Evolutionary conservation across 306 rosid species (phyloP).

Genomic region (Mimosa pudica): DNA sequence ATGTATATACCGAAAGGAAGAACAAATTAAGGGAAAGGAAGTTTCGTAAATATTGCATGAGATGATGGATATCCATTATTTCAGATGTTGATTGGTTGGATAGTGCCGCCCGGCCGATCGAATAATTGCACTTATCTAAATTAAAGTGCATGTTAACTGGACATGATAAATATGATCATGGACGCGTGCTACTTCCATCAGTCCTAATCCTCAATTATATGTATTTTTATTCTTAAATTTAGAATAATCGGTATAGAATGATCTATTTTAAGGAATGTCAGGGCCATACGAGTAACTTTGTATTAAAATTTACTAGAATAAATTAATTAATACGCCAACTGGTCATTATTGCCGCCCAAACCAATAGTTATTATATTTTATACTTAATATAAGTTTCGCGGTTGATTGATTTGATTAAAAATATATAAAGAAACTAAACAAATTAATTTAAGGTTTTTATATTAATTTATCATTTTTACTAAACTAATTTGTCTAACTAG

Average conservation of each 20-base stretch:
- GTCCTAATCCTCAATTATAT: background rate
- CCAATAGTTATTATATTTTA: background rate
- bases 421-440: too few relatives aligned
- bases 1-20: background rate
- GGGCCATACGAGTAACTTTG: background rate
- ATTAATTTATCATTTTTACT: too few relatives aligned
- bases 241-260: background rate
- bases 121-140: background rate
- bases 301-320: background rate
- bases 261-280: background rate
- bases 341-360: background rate
- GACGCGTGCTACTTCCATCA: background rate
- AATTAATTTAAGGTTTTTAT: too few relatives aligned
- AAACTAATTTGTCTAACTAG: too few relatives aligned
- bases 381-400: too few relatives aligned
- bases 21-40: background rate
- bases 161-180: background rate
- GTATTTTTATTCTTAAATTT: background rate
- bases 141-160: background rate
- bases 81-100: background rate
- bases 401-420: too few relatives aligned
- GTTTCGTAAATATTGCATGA: background rate
- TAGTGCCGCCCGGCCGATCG: conserved; percentile 8
- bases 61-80: background rate
- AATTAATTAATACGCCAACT: background rate